Evolutionary conservation across 805 yeast genomes (phyloP), one percentile per base, ranked within the genome.

Genomic region (Yarrowia deformans): DNA sequence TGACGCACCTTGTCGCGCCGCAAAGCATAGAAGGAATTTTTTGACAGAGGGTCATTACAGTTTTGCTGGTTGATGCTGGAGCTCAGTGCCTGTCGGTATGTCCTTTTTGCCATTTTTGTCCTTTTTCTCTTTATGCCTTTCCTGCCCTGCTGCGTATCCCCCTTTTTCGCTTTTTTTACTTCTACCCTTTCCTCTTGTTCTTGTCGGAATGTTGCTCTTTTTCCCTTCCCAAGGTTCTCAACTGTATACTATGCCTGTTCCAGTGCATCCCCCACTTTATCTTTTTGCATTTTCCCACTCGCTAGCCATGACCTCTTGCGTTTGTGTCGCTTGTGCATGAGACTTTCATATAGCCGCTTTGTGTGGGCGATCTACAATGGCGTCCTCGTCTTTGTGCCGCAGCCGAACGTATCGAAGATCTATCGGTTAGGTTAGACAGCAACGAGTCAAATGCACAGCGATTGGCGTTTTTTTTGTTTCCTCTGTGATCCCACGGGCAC

Each of bases 311-410:
- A 23, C 60, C 60, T 39, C 34, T 54, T 54, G 60, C 60, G 60
- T 54, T 54, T 54, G 16, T 54, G 45, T 39, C 34, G 45, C 45
- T 39, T 14, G 60, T 39, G 60, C 60, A 39, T 54, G 48, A 56
- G 63, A 56, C 63, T 56, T 56, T 56, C 63, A 56, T 56, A 56
- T 56, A 56, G 63, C 63, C 63, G 63, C 63, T 56, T 56, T 56
- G 63, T 56, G 48, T 56, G 34, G 35, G 35, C 63, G 63, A 56
- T 56, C 63, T 40, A 56, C 63, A 56, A 56, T 56, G 63, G 63
- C 48, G 63, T 56, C 63, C 42, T 56, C 39, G 63, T 40, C 48
- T 55, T 55, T 55, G 61, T 54, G 58, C 58, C 58, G 58, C 58
- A 54, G 58, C 58, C 58, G 58, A 54, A 54, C 58, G 58, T 54